A percentile compares a stretch with the other conserved stretches of the same genome.
These are phyloP conservation scores for Acacia acuminata DNA, from an alignment of 306 rosid genomes.

Conservation along the genomic window DNA sequence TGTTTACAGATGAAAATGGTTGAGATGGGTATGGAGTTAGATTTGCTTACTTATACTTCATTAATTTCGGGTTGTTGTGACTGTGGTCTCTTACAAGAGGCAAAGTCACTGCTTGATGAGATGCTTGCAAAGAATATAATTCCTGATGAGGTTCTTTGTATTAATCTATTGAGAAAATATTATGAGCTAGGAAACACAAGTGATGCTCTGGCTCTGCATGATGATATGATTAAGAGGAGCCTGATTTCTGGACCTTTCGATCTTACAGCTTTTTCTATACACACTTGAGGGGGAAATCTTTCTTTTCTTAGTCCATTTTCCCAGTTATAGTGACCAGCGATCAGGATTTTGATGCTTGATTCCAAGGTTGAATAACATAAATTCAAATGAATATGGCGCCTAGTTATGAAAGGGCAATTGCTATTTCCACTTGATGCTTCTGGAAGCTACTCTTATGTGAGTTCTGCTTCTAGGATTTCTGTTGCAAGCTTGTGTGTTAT, in stretches of 20 bases:
- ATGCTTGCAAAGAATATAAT: conserved; percentile 71
- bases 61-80: conserved; percentile 75
- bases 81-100: conserved; percentile 65
- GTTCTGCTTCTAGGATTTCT: conserved; percentile 27
- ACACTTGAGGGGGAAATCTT: conserved; percentile 44
- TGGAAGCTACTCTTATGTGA: conserved; percentile 34
- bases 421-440: conserved; percentile 25
- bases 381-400: conserved; percentile 33
- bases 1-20: conserved; percentile 59
- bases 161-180: conserved; percentile 61
- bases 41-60: conserved; percentile 80
- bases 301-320: conserved; percentile 20
- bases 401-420: conserved; percentile 23
- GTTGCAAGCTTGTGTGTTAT: conserved; percentile 29
- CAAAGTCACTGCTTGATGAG: conserved; percentile 70
- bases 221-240: conserved; percentile 64
- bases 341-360: conserved; percentile 25
- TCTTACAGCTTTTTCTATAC: conserved; percentile 38
- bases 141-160: conserved; percentile 80
- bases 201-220: conserved; percentile 71
- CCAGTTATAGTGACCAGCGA: conserved; percentile 19
- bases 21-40: conserved; percentile 73
- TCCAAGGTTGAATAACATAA: conserved; percentile 15
- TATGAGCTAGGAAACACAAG: conserved; percentile 60
- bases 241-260: conserved; percentile 43